phyloP scores from a whole-genome alignment of 2,329 filamentous ascomycete species.

The Trichoderma atroviride region DNA sequence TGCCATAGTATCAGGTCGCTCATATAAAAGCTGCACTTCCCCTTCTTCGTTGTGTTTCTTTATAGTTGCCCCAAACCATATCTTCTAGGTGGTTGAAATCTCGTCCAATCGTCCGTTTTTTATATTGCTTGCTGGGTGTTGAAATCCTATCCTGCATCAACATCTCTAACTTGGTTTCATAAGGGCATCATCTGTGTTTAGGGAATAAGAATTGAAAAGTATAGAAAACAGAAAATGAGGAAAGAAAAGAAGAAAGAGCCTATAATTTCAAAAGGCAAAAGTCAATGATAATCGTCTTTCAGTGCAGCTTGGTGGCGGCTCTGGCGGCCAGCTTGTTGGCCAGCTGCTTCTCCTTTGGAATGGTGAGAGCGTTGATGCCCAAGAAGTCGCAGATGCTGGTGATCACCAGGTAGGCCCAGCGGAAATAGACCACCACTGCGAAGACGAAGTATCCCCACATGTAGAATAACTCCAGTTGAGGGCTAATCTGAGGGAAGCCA shows the following conservation, averaged over 20 bases:
- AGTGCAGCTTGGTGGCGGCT: conserved; percentile 42
- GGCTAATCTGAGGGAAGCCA: conserved; percentile 68
- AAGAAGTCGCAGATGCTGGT: conserved; percentile 88
- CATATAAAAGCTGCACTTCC: conserved; percentile 19
- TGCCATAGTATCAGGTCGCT: conserved; percentile 1
- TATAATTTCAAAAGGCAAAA: not conserved
- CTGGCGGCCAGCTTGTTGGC: conserved; percentile 53
- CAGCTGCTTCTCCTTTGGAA: conserved; percentile 64
- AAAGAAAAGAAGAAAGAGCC: not conserved
- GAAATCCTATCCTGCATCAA: conserved; percentile 9
- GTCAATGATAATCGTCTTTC: conserved; percentile 11
- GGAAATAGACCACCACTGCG: conserved; percentile 81
- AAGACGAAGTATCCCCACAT: conserved; percentile 84
- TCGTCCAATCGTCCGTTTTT: conserved; percentile 8
- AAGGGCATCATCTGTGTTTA: conserved; percentile 18
- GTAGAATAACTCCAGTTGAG: conserved; percentile 73
- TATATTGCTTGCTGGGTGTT: not conserved
- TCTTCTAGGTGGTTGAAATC: conserved; percentile 21
- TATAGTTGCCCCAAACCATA: conserved; percentile 4
- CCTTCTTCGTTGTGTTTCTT: not conserved
- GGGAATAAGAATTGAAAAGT: not conserved
- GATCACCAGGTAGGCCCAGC: conserved; percentile 91
- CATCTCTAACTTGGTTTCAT: conserved; percentile 16
- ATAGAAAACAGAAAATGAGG: conserved; percentile 3
- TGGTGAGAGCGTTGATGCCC: conserved; percentile 93